A percentile compares a stretch with the other conserved stretches of the same genome.
Conservation (phyloP, 139 green algal species). For the Spirogloea muscicola region DNA sequence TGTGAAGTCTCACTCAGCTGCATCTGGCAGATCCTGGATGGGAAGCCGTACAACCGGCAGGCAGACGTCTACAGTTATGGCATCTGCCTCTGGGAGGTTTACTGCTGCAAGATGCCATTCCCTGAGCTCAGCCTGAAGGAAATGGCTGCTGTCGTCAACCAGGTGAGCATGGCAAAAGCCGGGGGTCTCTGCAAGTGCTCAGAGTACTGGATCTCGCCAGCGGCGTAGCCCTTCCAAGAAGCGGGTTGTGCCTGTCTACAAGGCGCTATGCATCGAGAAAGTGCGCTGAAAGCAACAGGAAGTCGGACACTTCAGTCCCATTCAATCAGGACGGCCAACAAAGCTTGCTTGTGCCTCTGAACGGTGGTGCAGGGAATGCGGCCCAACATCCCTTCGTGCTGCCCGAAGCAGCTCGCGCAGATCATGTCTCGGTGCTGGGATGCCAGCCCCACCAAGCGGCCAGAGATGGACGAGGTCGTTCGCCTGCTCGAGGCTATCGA, state of each 20-base stretch:
- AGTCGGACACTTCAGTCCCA: not conserved
- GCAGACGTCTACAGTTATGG: conserved; percentile 87
- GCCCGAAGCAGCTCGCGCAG: conserved; percentile 24
- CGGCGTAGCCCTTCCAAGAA: not conserved
- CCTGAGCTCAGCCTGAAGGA: conserved; percentile 27
- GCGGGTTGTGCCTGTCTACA: not conserved
- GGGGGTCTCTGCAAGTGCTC: not conserved
- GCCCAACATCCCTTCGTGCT: conserved; percentile 22
- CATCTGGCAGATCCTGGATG: conserved; percentile 85
- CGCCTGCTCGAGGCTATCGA: conserved; percentile 11
- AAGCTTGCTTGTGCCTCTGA: not conserved
- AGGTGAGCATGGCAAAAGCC: conserved; percentile 10
- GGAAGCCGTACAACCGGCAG: conserved; percentile 86
- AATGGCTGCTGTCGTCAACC: conserved; percentile 29
- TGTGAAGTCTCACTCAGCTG: too few species aligned
- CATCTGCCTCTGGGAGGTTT: conserved; percentile 91
- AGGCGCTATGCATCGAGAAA: not conserved
- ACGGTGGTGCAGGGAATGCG: conserved; percentile 14
- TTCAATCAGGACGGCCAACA: too few species aligned
- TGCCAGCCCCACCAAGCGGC: conserved; percentile 9
- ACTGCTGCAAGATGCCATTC: conserved; percentile 38
- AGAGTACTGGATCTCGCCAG: not conserved
- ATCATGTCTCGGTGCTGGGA: conserved; percentile 38
- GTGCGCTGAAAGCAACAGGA: not conserved
- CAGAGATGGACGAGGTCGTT: conserved; percentile 27